phyloP scores from a whole-genome alignment of 2,329 filamentous ascomycete species.

The Aspergillus tubingensis region DNA sequence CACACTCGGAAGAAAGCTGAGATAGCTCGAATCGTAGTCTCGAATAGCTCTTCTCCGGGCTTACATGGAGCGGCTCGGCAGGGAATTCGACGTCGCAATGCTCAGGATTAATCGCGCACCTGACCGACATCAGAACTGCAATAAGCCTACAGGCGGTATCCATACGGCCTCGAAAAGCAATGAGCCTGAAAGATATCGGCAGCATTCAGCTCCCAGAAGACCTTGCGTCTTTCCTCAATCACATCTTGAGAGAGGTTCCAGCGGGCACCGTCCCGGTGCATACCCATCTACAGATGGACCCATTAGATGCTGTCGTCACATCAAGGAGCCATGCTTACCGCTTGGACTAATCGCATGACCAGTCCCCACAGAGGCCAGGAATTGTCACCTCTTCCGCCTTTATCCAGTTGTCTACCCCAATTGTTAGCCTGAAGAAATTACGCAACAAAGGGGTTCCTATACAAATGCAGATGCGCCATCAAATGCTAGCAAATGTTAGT shows the following conservation, averaged over 20 bases:
- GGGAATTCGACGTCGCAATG: slow-evolving; percentile 6
- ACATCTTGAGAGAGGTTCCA: slow-evolving; percentile 3
- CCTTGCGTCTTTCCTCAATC: slow-evolving; percentile 6
- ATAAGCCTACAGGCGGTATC: not conserved
- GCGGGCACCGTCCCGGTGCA: slow-evolving; percentile 3
- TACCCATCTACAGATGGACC: not conserved
- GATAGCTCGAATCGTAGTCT: slow-evolving; percentile 2
- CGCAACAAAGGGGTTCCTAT: not conserved
- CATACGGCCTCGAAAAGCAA: slow-evolving; percentile 4
- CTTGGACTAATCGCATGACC: slow-evolving; percentile 6
- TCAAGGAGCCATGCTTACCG: not conserved
- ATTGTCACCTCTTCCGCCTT: slow-evolving; percentile 2
- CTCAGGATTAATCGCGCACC: slow-evolving; percentile 5
- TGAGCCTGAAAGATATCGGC: slow-evolving; percentile 4
- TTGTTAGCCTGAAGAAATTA: not conserved
- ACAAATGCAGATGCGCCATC: slow-evolving; percentile 6
- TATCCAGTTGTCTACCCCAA: not conserved
- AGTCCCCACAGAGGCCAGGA: slow-evolving; percentile 5
- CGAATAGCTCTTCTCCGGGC: slow-evolving; percentile 1
- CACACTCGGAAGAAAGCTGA: slow-evolving; percentile 4
- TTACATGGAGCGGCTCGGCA: not conserved
- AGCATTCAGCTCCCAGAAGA: slow-evolving; percentile 5
- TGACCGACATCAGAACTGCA: not conserved
- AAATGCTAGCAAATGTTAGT: slow-evolving; percentile 6
- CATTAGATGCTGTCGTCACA: not conserved